A percentile compares a stretch with the other conserved stretches of the same genome.
Evolutionary conservation across 306 rosid species (phyloP).

Genomic region (Hippophae tibetana): DNA sequence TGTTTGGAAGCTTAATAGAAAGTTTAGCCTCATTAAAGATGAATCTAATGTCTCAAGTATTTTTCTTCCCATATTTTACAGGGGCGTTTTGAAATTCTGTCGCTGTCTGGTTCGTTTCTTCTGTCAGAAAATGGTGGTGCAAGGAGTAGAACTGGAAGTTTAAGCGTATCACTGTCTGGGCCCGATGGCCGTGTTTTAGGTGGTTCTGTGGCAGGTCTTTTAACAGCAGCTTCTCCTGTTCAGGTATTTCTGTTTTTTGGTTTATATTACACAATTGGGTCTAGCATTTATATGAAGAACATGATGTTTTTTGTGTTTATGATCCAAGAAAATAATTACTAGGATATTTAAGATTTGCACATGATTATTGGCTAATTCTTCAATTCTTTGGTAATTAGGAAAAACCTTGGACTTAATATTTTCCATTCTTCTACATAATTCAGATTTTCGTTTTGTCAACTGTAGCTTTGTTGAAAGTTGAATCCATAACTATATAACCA

Average conservation of each 20-base stretch:
- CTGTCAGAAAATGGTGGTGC: constrained; percentile 36
- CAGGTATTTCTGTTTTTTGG: constrained; percentile 35
- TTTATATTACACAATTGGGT: background rate
- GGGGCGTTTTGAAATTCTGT: constrained; percentile 71
- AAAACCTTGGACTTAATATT: too few relatives aligned
- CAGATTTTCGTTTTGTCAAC: too few relatives aligned
- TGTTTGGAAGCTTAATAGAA: too few relatives aligned
- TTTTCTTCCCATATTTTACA: constrained; percentile 13
- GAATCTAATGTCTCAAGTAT: background rate
- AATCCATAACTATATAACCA: too few relatives aligned
- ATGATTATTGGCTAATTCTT: too few relatives aligned
- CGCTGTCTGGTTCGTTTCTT: constrained; percentile 57
- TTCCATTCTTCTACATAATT: too few relatives aligned
- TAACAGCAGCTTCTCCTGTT: constrained; percentile 67
- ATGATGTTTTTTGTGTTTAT: too few relatives aligned
- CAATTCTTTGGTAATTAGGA: too few relatives aligned
- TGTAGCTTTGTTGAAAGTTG: too few relatives aligned
- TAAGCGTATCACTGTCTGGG: constrained; percentile 56
- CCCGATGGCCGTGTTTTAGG: constrained; percentile 74
- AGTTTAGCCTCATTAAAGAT: background rate
- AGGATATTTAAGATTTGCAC: too few relatives aligned
- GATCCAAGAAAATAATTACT: too few relatives aligned
- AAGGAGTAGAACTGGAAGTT: constrained; percentile 41
- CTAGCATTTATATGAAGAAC: too few relatives aligned
- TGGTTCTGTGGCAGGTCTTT: constrained; percentile 57